Base-by-base conservation (phyloP, 306 rosid species). In the Pyrus betulifolia region DNA sequence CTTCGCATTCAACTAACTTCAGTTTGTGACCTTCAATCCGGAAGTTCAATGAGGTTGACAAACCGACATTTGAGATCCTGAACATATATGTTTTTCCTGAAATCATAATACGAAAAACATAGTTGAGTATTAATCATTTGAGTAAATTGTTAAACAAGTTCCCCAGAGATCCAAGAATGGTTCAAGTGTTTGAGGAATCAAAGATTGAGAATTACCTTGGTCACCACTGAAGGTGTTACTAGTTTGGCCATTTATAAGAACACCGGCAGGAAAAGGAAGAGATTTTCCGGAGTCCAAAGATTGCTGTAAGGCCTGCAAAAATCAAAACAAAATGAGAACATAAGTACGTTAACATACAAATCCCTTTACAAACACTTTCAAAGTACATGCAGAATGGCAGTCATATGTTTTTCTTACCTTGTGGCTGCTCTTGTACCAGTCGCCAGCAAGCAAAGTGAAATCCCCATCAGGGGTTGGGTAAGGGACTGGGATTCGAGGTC, bases 71-170 rank as follows among this genome's bases (percentile, higher is more conserved):
- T 75, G 99, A 95, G 84, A 95, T 83, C 83, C 98, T 84, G 38
- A 95, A 92, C 96, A 85, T 95, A 52, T 91, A 95, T 51, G 97
- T 92, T 82, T 95, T 93, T 30, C 97, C 98, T 95, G 96, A 82
- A 88, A 83, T 60, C 17, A 31, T 49, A 66, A 31, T 38, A 54
- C 74, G 76, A 12, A 58, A 59, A 58, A 15, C 71, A 25, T n/a
- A 42, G n/a, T 30, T 62, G 17, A 75, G 40, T 40, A 49, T n/a
- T 75, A 4, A 21, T 62, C 18, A 42, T 40, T 44, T 7, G 33
- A 59, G 61, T 40, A 2, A 54, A 57, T 13, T 25, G 46, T 35
- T 38, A 55, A 52, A 13, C 3, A 22, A 6, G 55, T 25, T 49
- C 31, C 57, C 76, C 28, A 49, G 8, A 23, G 72, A 62, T 22